Base-by-base conservation (phyloP, 2,329 filamentous ascomycete species). In the Zasmidium angulare region DNA sequence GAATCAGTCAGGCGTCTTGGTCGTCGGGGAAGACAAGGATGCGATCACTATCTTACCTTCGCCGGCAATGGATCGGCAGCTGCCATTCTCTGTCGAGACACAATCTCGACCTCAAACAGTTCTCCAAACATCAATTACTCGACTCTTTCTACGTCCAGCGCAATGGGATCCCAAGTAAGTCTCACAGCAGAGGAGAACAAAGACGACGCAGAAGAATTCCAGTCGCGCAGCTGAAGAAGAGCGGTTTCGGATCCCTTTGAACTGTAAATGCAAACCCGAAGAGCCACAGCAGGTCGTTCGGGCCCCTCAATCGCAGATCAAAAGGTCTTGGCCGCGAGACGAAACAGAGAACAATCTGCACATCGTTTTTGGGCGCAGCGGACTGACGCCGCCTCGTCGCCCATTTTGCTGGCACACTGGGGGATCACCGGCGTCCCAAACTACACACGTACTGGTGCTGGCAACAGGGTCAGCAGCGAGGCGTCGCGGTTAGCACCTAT, bases 51-150 rank as follows among this genome's bases (percentile, higher is more conserved):
- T 49, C 53, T 50, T 50, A 56, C 53, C 47, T 23, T 56, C 26
- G 55, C 21, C 47, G 55, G 46, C 48, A 47, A 29, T 21, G 49
- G 55, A 52, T 51, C 55, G 40, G 36, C 47, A 31, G 55, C 21
- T 31, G 55, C 55, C 47, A 50, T 48, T 19, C 47, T 46, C 36
- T 43, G 36, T 43, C 36, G 36, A 43, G 36, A 43, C 36, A 43
- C 36, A 10, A 43, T 9, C 19, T 55, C 53, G 53, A 46, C 22
- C 47, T 46, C 40, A 22, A 55, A 55, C 21, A 55, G 23, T 55
- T 47, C 23, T 29, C 46, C 53, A 12, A 36, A 55, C 31, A 26
- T 6, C 23, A 12, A 17, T 43, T 23, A 31, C n/a, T 20, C 23
- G 46, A 22, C 3, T 49, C 53, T 48, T 48, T 48, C 46, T 48